Evolutionary conservation across 2,329 filamentous ascomycete species (phyloP).

Genomic region (Phialemoniopsis sp.): DNA sequence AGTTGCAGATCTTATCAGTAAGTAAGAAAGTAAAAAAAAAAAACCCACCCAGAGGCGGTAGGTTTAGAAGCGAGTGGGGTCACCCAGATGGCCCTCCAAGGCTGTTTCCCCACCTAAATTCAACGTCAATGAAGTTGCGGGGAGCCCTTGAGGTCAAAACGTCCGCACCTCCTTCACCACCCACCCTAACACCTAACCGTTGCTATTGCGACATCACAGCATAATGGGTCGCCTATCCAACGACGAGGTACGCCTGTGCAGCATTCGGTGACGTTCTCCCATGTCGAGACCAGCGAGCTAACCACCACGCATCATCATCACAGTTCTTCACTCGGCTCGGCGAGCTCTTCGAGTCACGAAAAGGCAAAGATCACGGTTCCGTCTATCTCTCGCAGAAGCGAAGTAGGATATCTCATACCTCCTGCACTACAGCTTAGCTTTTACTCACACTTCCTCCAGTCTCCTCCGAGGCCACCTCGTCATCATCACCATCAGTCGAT

Average conservation of each 20-base stretch:
- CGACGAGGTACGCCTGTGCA: conserved; percentile 32
- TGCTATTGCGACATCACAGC: too few species aligned
- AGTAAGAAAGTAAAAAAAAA: too few species aligned
- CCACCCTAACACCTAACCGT: too few species aligned
- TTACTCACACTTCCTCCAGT: conserved; percentile 22
- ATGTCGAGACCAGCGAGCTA: neutral
- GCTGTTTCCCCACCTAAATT: conserved; percentile 7
- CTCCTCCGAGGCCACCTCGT: conserved; percentile 34
- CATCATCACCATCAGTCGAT: conserved; percentile 29
- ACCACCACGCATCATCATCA: conserved; percentile 6
- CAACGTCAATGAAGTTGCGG: conserved; percentile 10
- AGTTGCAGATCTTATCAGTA: too few species aligned
- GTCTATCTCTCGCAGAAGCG: conserved; percentile 76
- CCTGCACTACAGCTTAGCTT: neutral
- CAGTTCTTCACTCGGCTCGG: conserved; percentile 72
- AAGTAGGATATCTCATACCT: conserved; percentile 38
- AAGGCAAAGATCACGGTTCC: conserved; percentile 67
- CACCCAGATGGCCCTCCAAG: neutral
- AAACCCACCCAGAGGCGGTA: too few species aligned
- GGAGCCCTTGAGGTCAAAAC: too few species aligned
- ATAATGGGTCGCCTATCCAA: conserved; percentile 29
- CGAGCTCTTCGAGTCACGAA: conserved; percentile 63
- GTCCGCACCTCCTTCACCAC: too few species aligned
- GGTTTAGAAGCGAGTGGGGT: neutral
- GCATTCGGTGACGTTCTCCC: too few species aligned